Base-by-base conservation (phyloP, 306 rosid genomes). In the Hippophae tibetana region DNA sequence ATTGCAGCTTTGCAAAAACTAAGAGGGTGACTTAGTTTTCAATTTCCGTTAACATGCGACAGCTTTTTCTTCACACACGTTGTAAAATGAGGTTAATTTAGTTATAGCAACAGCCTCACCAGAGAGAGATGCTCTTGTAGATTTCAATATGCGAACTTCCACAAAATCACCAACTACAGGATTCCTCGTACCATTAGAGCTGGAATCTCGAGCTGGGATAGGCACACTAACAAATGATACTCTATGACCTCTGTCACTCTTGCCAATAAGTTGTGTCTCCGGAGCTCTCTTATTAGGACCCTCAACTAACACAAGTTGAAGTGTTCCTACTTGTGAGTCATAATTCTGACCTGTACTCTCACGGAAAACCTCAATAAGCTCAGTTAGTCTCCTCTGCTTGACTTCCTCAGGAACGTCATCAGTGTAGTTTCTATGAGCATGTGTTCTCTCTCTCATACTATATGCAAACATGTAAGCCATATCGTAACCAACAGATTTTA, bases 361-460 rank as follows among this genome's bases (percentile, higher is more conserved):
- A 1, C 90, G 99, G 72, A 92, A 92, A 56, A 78, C 66, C 67
- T 86, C 90, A 0, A 92, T 92, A 44, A 92, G 90, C 77, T 92
- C 90, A 9, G 90, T 66, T 26, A 92, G 84, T 72, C 99, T 86
- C 82, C 95, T 88, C 85, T 84, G 99, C 79, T 92, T 85, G 68
- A 79, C 73, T 73, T 85, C 75, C 64, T 92, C 96, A 2, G 94
- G 94, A 75, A 92, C 90, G 62, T 92, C 95, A 56, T 92, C 94
- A 5, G 38, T 73, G 55, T 92, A 92, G 61, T 84, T 92, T 71
- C 99, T 79, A 76, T 88, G 87, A 65, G 96, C 99, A 64, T 88
- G 99, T 40, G 99, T 92, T 77, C 88, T 92, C 71, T 88, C 99
- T 74, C 96, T 92, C 99, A 88, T 92, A 84, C 99, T 92, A 68